Conservation (phyloP, 2,329 filamentous ascomycete species). For the Rasamsonia emersonii region DNA sequence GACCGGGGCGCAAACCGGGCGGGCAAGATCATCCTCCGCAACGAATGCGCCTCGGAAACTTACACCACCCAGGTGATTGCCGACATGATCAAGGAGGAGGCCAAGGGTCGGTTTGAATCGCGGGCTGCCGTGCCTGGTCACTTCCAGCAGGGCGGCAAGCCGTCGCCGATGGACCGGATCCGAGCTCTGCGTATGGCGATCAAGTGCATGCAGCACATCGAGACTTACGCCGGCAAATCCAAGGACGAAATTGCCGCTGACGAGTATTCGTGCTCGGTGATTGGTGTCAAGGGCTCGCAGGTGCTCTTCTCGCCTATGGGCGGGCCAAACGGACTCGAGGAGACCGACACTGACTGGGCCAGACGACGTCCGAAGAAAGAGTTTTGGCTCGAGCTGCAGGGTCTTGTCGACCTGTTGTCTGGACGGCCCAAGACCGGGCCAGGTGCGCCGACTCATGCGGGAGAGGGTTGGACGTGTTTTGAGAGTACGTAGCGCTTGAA, state of each 20-base stretch:
- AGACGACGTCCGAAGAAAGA: conserved; percentile 75
- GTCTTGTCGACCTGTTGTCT: conserved; percentile 74
- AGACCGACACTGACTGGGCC: conserved; percentile 83
- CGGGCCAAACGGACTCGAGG: conserved; percentile 58
- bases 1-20: conserved; percentile 84
- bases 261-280: conserved; percentile 66
- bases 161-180: conserved; percentile 92
- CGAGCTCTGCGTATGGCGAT: conserved; percentile 86
- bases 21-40: conserved; percentile 90
- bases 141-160: conserved; percentile 87
- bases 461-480: conserved; percentile 21
- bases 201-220: conserved; percentile 87
- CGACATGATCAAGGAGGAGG: conserved; percentile 90
- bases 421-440: conserved; percentile 49
- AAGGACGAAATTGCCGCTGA: conserved; percentile 64
- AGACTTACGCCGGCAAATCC: conserved; percentile 60
- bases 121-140: conserved; percentile 87
- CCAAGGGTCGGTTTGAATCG: conserved; percentile 83
- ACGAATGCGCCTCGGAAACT: conserved; percentile 83
- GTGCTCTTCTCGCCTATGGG: conserved; percentile 80
- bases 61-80: conserved; percentile 92
- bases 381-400: conserved; percentile 75
- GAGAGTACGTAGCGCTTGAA: conserved; percentile 19
- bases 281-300: conserved; percentile 83
- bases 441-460: conserved; percentile 6